Evolutionary conservation across 257 asterid species (phyloP).

Genomic region (Cinchona pubescens): DNA sequence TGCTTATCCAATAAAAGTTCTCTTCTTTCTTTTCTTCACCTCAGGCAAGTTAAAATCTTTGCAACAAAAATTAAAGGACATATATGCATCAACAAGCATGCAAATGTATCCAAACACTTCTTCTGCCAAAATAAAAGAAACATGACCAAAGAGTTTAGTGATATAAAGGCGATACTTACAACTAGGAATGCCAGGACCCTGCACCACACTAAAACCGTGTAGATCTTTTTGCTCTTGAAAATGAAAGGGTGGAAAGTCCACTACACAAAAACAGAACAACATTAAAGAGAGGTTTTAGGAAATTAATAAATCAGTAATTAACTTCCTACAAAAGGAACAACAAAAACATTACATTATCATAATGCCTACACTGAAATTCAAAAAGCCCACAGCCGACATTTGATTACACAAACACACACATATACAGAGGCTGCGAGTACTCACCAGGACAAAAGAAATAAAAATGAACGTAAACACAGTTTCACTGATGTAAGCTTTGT

Average conservation of each 20-base stretch:
- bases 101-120: background rate
- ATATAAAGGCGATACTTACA: slow-evolving; percentile 46
- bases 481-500: slow-evolving; percentile 84
- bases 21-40: background rate
- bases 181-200: slow-evolving; percentile 90
- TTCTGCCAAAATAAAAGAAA: background rate
- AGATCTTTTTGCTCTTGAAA: slow-evolving; percentile 82
- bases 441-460: slow-evolving; percentile 78
- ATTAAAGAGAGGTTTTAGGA: slow-evolving; percentile 13
- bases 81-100: background rate
- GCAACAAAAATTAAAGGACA: background rate
- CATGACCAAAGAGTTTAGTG: background rate
- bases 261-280: slow-evolving; percentile 49
- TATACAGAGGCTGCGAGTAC: slow-evolving; percentile 20
- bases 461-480: slow-evolving; percentile 73
- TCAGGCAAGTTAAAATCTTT: background rate
- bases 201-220: slow-evolving; percentile 96
- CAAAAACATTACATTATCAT: background rate
- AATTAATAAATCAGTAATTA: background rate
- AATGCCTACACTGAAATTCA: background rate
- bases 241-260: slow-evolving; percentile 99
- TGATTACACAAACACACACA: background rate
- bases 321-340: background rate
- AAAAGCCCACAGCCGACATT: background rate
- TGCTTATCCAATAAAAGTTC: background rate